Percentiles rank a stretch among this genome's conserved stretches.
Conservation (phyloP, 192 early-diverging fungal species). For the Coemansia sp. region DNA sequence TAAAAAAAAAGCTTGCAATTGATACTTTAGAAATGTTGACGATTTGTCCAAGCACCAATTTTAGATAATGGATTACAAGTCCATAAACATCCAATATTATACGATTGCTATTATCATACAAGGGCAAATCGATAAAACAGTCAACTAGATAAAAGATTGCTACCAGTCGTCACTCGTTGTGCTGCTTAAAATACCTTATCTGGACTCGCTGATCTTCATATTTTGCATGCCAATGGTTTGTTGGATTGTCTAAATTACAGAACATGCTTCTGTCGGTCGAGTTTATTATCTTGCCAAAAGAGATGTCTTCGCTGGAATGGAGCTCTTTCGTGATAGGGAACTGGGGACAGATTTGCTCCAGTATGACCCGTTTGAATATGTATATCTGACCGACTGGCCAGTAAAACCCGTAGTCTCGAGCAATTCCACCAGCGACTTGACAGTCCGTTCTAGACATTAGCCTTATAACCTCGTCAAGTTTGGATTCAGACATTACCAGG, state of each 20-base stretch:
- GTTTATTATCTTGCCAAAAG: background rate
- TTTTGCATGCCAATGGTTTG: slow-evolving; percentile 1
- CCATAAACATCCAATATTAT: too few relatives aligned
- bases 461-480: slow-evolving; percentile 2
- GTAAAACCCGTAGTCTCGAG: background rate
- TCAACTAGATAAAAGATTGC: too few relatives aligned
- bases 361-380: background rate
- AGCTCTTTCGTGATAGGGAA: background rate
- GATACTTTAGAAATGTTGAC: too few relatives aligned
- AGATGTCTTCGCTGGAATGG: slow-evolving; percentile 4
- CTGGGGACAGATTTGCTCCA: background rate
- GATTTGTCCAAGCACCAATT: too few relatives aligned
- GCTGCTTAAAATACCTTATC: slow-evolving; percentile 1
- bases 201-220: background rate
- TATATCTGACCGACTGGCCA: slow-evolving; percentile 7
- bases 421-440: slow-evolving; percentile 9
- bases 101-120: too few relatives aligned
- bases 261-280: background rate
- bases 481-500: slow-evolving; percentile 8
- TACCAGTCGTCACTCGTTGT: background rate
- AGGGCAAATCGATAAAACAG: too few relatives aligned
- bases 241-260: background rate
- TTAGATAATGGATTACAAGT: too few relatives aligned
- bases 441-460: background rate
- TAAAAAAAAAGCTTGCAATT: background rate